Evolutionary conservation across 352 stramenopile species (phyloP).

Genomic region (Aphanomyces astaci): DNA sequence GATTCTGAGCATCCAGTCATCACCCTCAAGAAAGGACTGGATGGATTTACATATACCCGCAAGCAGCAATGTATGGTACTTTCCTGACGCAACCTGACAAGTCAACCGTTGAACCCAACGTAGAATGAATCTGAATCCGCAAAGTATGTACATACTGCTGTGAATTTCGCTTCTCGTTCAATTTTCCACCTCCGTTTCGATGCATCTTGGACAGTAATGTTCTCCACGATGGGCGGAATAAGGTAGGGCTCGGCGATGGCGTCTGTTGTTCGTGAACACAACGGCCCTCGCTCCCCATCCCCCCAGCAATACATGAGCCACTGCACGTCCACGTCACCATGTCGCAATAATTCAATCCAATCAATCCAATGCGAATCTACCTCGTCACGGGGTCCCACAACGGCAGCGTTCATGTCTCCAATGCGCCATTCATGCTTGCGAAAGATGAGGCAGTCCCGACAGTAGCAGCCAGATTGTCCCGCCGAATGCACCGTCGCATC

Average conservation of each 20-base stretch:
- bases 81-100: conserved; percentile 51
- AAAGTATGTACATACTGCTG: conserved; percentile 28
- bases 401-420: conserved; percentile 49
- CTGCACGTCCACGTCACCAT: too few relatives aligned
- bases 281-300: conserved; percentile 40
- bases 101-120: too few relatives aligned
- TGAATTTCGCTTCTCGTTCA: conserved; percentile 62
- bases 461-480: conserved; percentile 69
- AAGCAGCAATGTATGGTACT: conserved; percentile 68
- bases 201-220: conserved; percentile 36
- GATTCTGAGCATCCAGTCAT: conserved; percentile 38
- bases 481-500: conserved; percentile 6
- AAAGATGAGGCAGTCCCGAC: conserved; percentile 56
- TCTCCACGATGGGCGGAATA: conserved; percentile 45
- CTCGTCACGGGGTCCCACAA: conserved; percentile 57
- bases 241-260: conserved; percentile 26
- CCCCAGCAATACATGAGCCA: conserved; percentile 62
- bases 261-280: conserved; percentile 26
- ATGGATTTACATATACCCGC: background rate
- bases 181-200: conserved; percentile 37
- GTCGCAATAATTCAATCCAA: too few relatives aligned
- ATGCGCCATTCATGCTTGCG: conserved; percentile 72
- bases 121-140: too few relatives aligned
- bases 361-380: too few relatives aligned
- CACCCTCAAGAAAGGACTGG: background rate